phyloP scores from a whole-genome alignment of 1,139 yeast species.

The Yarrowia galli region DNA sequence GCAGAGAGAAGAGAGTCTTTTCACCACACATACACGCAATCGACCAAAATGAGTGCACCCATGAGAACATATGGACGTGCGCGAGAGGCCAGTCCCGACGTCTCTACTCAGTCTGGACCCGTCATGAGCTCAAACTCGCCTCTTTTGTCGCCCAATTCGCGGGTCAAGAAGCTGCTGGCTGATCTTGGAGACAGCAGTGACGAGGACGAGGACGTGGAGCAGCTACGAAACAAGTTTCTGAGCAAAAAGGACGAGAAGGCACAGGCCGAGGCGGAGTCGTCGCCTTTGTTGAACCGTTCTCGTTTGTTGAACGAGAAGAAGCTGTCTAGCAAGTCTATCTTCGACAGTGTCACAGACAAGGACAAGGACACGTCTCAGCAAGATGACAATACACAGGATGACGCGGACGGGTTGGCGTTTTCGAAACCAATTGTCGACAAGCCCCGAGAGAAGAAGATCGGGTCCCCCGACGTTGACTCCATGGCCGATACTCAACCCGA shows the following conservation, averaged over 20 bases:
- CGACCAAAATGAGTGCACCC: constrained; percentile 6
- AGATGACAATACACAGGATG: constrained; percentile 7
- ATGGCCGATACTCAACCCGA: constrained; percentile 19
- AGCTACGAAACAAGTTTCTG: constrained; percentile 25
- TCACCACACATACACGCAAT: constrained; percentile 1
- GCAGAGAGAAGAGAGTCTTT: neutral
- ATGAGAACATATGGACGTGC: constrained; percentile 17
- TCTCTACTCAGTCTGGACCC: neutral
- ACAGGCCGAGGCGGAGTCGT: neutral
- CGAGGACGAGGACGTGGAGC: constrained; percentile 35
- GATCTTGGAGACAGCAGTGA: constrained; percentile 26
- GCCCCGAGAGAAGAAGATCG: no score
- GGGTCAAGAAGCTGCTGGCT: constrained; percentile 27
- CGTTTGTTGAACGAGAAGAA: neutral
- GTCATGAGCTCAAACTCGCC: neutral
- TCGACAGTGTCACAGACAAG: neutral
- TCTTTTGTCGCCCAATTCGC: constrained; percentile 33
- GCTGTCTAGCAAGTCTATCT: constrained; percentile 7
- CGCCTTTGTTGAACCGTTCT: neutral
- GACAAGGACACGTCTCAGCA: neutral
- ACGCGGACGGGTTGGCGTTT: neutral
- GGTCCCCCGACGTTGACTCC: neutral
- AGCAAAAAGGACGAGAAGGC: neutral
- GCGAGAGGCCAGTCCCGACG: constrained; percentile 6
- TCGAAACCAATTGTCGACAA: neutral